A percentile compares a stretch with the other conserved stretches of the same genome.
Conservation (phyloP, 768 basidiomycete genomes). For the Leucocoprinus birnbaumii region DNA sequence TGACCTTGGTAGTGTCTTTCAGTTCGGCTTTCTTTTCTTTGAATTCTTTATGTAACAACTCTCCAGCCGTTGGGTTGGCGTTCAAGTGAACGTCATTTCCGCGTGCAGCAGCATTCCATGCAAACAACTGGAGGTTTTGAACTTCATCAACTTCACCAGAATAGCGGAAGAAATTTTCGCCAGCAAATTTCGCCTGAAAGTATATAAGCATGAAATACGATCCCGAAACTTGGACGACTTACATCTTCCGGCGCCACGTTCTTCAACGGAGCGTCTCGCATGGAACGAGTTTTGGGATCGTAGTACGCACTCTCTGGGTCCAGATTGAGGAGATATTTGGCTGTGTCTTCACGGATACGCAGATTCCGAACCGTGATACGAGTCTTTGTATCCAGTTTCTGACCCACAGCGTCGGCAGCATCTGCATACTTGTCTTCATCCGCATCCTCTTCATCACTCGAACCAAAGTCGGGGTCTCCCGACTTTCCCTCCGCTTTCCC, state of each 20-base stretch:
- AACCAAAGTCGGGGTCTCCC: constrained; percentile 90
- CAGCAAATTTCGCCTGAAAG: constrained; percentile 80
- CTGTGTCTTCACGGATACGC: constrained; percentile 98
- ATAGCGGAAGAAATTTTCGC: constrained; percentile 92
- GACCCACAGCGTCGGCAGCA: constrained; percentile 95
- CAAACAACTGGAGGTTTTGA: constrained; percentile 91
- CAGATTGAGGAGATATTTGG: constrained; percentile 96
- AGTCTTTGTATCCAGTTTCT: constrained; percentile 97
- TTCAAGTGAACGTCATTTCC: constrained; percentile 96
- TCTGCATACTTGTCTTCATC: constrained; percentile 99
- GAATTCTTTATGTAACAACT: constrained; percentile 89
- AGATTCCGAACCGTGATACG: constrained; percentile 97
- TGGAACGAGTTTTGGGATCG: constrained; percentile 98
- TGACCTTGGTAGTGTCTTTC: constrained; percentile 84
- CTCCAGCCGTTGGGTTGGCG: constrained; percentile 94
- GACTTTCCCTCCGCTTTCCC: constrained; percentile 70
- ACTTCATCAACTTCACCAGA: constrained; percentile 93
- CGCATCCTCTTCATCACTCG: constrained; percentile 92
- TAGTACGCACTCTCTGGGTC: constrained; percentile 97
- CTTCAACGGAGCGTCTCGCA: constrained; percentile 92
- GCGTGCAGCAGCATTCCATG: constrained; percentile 91
- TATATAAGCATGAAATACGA: constrained; percentile 5
- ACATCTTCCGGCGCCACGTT: constrained; percentile 86
- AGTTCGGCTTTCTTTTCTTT: constrained; percentile 89
- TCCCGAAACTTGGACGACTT: constrained; percentile 22